These are phyloP conservation scores for Neurospora sp. DNA, from an alignment of 2,329 filamentous ascomycete genomes.

Conservation along the genomic window DNA sequence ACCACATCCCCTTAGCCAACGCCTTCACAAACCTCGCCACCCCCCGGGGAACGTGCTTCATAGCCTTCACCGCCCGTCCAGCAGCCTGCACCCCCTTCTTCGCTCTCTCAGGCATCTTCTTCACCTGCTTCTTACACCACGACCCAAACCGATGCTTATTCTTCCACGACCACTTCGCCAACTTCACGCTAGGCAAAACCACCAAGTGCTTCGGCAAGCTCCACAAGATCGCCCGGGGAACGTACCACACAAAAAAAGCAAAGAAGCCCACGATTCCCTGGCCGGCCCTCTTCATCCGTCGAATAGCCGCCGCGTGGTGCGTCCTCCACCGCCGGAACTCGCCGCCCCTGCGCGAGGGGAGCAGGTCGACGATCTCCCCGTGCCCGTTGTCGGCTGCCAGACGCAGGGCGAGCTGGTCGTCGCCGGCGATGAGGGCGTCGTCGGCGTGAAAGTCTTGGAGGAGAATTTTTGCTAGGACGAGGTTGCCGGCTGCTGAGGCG, in stretches of 20 bases:
- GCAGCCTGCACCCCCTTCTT: constrained; percentile 13
- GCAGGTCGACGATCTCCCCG: constrained; percentile 31
- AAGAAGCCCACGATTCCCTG: constrained; percentile 17
- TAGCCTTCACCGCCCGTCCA: constrained; percentile 5
- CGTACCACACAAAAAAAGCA: constrained; percentile 20
- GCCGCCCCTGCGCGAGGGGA: constrained; percentile 30
- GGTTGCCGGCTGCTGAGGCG: constrained; percentile 29
- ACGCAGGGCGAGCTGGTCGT: constrained; percentile 34
- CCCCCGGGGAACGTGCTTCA: constrained; percentile 18
- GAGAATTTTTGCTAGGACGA: constrained; percentile 31
- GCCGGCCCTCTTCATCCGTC: constrained; percentile 16
- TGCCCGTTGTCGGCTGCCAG: constrained; percentile 32
- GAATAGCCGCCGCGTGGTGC: constrained; percentile 22
- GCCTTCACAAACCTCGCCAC: constrained; percentile 12
- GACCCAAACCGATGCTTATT: constrained; percentile 15
- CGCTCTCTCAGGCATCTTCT: constrained; percentile 19
- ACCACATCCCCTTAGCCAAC: constrained; percentile 13
- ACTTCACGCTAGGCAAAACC: constrained; percentile 6
- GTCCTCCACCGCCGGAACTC: constrained; percentile 27
- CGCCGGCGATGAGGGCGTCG: constrained; percentile 32
- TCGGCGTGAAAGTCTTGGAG: constrained; percentile 30
- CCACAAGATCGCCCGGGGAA: constrained; percentile 23
- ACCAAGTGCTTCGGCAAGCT: constrained; percentile 16
- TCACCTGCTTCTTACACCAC: constrained; percentile 22
- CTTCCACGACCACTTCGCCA: constrained; percentile 19